Evolutionary conservation across 441 rosid genomes (phyloP).

Genomic region (Codiaeum variegatum): DNA sequence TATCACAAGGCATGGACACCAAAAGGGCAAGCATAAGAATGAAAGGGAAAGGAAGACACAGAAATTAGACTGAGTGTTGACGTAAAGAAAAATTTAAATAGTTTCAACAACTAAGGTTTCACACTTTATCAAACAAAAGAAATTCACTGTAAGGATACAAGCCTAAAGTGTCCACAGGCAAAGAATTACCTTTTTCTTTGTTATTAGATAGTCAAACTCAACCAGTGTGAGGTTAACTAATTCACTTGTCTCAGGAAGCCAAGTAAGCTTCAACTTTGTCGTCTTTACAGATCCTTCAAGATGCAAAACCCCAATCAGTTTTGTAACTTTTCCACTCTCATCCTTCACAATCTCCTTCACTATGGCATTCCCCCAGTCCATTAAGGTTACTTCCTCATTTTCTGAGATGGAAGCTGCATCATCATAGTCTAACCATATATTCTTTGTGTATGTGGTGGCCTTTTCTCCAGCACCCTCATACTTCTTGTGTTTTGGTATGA

Average conservation of each 20-base stretch:
- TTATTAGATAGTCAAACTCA: constrained; percentile 74
- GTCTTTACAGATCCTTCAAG: constrained; percentile 91
- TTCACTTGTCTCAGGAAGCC: constrained; percentile 75
- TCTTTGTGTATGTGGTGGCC: constrained; percentile 74
- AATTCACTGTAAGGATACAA: background rate
- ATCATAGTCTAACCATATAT: constrained; percentile 71
- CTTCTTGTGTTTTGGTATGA: constrained; percentile 84
- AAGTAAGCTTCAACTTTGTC: constrained; percentile 86
- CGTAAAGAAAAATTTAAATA: background rate
- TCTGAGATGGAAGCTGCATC: constrained; percentile 67
- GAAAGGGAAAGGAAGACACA: background rate
- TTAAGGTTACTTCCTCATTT: constrained; percentile 74
- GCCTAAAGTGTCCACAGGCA: background rate
- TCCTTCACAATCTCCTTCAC: constrained; percentile 69
- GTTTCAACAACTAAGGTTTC: background rate
- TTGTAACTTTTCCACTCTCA: constrained; percentile 48
- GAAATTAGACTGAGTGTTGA: background rate
- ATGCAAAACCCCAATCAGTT: constrained; percentile 65
- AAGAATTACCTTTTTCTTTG: constrained; percentile 69
- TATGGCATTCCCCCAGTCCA: constrained; percentile 98
- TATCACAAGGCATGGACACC: background rate
- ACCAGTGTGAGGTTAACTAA: constrained; percentile 52
- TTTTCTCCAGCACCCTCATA: constrained; percentile 91
- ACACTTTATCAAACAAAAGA: background rate
- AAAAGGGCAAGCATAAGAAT: background rate